phyloP scores from a whole-genome alignment of 1,284 basidiomycete species.

The Earliella scabrosa region DNA sequence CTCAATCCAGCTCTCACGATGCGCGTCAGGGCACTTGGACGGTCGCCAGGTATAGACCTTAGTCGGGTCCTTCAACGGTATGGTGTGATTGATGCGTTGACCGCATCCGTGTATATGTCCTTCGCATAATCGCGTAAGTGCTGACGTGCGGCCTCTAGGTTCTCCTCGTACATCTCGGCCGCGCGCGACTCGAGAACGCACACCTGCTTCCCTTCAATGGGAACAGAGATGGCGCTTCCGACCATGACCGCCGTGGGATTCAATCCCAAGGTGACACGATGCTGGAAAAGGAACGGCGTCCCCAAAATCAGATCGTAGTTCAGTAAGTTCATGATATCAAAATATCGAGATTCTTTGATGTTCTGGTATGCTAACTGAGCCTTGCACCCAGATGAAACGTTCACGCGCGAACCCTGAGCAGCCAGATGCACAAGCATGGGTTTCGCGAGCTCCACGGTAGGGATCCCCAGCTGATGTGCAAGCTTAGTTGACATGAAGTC shows the following conservation, averaged over 20 bases:
- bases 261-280: slow-evolving; percentile 23
- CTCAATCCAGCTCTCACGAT: slow-evolving; percentile 26
- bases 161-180: slow-evolving; percentile 18
- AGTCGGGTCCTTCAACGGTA: slow-evolving; percentile 40
- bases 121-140: slow-evolving; percentile 25
- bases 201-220: slow-evolving; percentile 21
- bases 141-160: slow-evolving; percentile 17
- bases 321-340: slow-evolving; percentile 36
- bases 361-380: slow-evolving; percentile 31
- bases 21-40: slow-evolving; percentile 34
- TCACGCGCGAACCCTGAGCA: slow-evolving; percentile 6
- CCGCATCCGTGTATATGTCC: slow-evolving; percentile 32
- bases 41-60: slow-evolving; percentile 36
- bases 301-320: slow-evolving; percentile 21
- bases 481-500: slow-evolving; percentile 13
- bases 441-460: neutral
- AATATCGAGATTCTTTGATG: slow-evolving; percentile 28
- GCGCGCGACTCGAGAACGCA: slow-evolving; percentile 15
- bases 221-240: slow-evolving; percentile 10
- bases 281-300: slow-evolving; percentile 31
- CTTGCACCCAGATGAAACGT: slow-evolving; percentile 7
- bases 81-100: slow-evolving; percentile 41
- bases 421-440: slow-evolving; percentile 10
- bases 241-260: slow-evolving; percentile 26
- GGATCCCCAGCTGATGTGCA: slow-evolving; percentile 1